Base-by-base conservation (phyloP, 179 eudicot genomes). In the Silene coronaria region DNA sequence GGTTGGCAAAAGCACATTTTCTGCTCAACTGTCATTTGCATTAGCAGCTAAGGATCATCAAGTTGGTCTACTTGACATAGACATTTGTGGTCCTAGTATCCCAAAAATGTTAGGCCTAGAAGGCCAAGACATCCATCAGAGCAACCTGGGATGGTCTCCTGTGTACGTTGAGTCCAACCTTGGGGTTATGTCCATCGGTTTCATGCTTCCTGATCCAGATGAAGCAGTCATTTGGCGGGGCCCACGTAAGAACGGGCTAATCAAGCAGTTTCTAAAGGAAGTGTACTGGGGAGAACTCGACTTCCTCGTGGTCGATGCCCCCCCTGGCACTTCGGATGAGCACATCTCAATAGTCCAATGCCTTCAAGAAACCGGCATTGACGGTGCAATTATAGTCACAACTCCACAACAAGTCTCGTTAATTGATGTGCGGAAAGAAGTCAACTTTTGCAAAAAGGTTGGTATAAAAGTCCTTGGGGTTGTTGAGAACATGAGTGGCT, bases 51-150 rank as follows among this genome's bases (percentile, higher is more conserved):
- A 78, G 91, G 97, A 91, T 78, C 82, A 86, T 55, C 96, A 93
- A 75, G 96, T 88, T 1, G 98, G 98, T 57, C 87, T 93, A n/a
- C 98, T 93, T 0, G 98, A 93, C 80, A 88, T 93, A 42, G 98
- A 93, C 73, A 93, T 93, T 1, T 93, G 97, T 75, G 98, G 98
- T 59, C 98, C 98, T 17, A 93, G 98, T 87, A 93, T 91, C 67
- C 98, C 98, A 17, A 93, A 93, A 79, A 93, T 93, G 98, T 94
- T 91, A 34, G 97, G 98, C 19, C 85, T 91, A 19, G 98, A 94
- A 85, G 98, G 98, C 76, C 98, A 90, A 84, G 97, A 91, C 77
- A 91, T 94, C 74, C 96, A 91, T 82, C 97, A 94, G 78, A 94
- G 96, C 75, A 91, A 89, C 84, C 93, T 91, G 28, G 98, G 98